phyloP scores from a whole-genome alignment of 169 alveolate species.

The Eimeria zaria region DNA sequence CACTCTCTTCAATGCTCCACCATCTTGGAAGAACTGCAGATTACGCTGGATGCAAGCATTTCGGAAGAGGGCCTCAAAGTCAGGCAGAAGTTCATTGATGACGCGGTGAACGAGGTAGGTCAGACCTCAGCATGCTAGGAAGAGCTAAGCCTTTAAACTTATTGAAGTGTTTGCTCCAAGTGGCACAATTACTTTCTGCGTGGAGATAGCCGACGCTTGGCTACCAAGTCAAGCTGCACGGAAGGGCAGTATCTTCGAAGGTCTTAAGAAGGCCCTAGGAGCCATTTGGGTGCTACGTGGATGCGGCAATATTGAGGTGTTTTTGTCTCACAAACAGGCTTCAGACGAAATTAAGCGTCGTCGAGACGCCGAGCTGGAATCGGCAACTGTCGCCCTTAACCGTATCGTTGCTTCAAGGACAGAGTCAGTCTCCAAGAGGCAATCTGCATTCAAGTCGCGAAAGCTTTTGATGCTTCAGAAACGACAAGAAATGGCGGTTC shows the following conservation, averaged over 20 bases:
- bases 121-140: neutral
- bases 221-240: neutral
- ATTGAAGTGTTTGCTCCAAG: neutral
- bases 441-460: conserved; percentile 67
- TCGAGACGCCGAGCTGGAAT: conserved; percentile 37
- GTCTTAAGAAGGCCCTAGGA: neutral
- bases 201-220: neutral
- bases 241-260: neutral
- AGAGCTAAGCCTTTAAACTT: neutral
- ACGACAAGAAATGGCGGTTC: conserved; percentile 27
- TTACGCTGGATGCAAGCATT: conserved; percentile 46
- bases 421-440: conserved; percentile 21
- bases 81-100: conserved; percentile 61
- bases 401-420: conserved; percentile 33
- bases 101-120: conserved; percentile 54
- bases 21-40: conserved; percentile 46
- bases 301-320: neutral
- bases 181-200: neutral
- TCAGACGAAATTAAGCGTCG: conserved; percentile 21
- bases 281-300: neutral
- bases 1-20: conserved; percentile 34
- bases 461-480: conserved; percentile 47
- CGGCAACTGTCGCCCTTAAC: conserved; percentile 13
- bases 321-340: neutral
- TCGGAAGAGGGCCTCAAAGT: conserved; percentile 9